These are phyloP conservation scores for Xanthoconium separans DNA, from an alignment of 1,284 basidiomycete species.

Conservation along the genomic window DNA sequence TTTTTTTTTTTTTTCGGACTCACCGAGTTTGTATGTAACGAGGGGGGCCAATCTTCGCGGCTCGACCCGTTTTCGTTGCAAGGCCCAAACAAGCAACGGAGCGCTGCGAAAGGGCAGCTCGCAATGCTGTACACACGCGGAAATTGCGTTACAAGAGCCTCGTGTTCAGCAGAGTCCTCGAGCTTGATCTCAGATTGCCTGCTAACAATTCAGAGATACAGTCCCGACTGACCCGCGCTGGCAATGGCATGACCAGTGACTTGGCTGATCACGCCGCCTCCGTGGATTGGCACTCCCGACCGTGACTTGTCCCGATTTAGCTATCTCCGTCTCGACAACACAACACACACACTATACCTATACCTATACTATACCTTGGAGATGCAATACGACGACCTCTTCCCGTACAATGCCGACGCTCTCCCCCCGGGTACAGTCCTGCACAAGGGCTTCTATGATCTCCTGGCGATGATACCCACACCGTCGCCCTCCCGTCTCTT, in stretches of 20 bases:
- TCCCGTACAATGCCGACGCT: conserved; percentile 44
- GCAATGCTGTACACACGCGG: conserved; percentile 38
- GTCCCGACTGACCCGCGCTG: too few relatives aligned
- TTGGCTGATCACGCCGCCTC: neutral
- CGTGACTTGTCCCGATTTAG: conserved; percentile 8
- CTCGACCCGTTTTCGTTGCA: conserved; percentile 7
- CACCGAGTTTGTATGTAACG: conserved; percentile 23
- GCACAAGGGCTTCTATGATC: conserved; percentile 86
- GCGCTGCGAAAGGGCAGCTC: conserved; percentile 12
- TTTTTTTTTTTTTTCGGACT: conserved; percentile 13
- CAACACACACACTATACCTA: too few relatives aligned
- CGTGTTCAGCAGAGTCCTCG: neutral
- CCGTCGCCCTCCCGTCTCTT: conserved; percentile 60
- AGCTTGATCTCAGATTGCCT: conserved; percentile 15
- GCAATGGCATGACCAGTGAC: too few relatives aligned
- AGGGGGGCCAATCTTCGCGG: conserved; percentile 31
- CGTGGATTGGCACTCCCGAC: conserved; percentile 1
- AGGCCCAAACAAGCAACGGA: conserved; percentile 11
- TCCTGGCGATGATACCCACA: conserved; percentile 75
- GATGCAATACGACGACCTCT: neutral
- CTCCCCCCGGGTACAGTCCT: conserved; percentile 44
- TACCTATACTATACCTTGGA: too few relatives aligned
- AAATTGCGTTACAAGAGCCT: conserved; percentile 43
- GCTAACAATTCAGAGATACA: conserved; percentile 3
- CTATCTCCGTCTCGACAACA: neutral